phyloP scores from a whole-genome alignment of 306 rosid genomes.

The Rosa rugosa region DNA sequence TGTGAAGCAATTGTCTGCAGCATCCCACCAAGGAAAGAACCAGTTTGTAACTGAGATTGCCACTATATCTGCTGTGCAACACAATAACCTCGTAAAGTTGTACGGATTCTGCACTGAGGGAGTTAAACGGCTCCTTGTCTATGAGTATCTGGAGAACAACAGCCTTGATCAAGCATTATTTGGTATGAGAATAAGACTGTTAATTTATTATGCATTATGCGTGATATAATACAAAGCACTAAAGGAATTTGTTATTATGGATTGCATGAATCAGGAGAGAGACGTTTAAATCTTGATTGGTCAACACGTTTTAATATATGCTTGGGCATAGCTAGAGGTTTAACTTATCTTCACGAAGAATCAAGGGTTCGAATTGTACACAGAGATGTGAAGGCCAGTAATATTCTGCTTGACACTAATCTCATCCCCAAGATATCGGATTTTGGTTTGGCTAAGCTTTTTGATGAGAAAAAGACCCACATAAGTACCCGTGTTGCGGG shows the following conservation, averaged over 20 bases:
- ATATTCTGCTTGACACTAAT: conserved; percentile 62
- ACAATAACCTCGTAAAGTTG: conserved; percentile 72
- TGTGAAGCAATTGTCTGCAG: conserved; percentile 73
- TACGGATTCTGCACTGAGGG: conserved; percentile 78
- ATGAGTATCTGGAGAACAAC: conserved; percentile 73
- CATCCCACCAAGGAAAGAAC: conserved; percentile 75
- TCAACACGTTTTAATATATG: conserved; percentile 65
- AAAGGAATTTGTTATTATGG: background rate
- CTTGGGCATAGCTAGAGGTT: conserved; percentile 72
- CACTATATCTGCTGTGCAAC: conserved; percentile 79
- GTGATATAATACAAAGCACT: background rate
- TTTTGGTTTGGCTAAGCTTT: conserved; percentile 79
- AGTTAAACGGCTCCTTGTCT: conserved; percentile 64
- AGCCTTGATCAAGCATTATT: conserved; percentile 88
- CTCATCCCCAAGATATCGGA: conserved; percentile 77
- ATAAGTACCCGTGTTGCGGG: conserved; percentile 79
- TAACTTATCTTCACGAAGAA: conserved; percentile 76
- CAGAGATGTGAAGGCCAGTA: conserved; percentile 83
- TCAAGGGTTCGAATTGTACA: conserved; percentile 70
- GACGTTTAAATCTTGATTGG: conserved; percentile 51
- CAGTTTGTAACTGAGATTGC: conserved; percentile 84
- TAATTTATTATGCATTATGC: conserved; percentile 10
- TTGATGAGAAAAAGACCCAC: conserved; percentile 73
- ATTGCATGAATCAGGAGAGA: conserved; percentile 39
- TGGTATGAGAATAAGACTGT: conserved; percentile 42